These are phyloP conservation scores for Picochlorum sp. DNA, from an alignment of 139 green algal species.

Conservation along the genomic window DNA sequence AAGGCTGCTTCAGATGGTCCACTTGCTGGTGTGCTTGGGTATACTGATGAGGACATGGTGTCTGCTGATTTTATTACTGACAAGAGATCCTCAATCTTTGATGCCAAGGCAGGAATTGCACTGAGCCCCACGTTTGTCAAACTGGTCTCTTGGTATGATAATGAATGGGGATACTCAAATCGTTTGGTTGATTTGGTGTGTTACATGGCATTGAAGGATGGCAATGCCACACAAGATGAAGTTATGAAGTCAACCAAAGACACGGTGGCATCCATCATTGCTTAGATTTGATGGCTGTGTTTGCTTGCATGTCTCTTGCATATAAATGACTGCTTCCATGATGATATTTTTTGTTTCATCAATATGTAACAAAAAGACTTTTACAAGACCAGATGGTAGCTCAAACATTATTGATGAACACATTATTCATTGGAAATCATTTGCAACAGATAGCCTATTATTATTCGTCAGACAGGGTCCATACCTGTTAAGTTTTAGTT, in stretches of 20 bases:
- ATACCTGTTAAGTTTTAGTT: not conserved
- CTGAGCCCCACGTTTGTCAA: conserved; percentile 88
- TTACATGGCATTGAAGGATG: conserved; percentile 37
- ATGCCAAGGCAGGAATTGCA: conserved; percentile 83
- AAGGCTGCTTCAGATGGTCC: conserved; percentile 66
- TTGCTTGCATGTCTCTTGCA: too few species aligned
- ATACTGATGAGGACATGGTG: conserved; percentile 89
- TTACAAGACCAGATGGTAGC: too few species aligned
- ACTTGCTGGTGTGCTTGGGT: conserved; percentile 84
- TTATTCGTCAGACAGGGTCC: too few species aligned
- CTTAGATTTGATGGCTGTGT: not conserved
- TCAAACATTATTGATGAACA: too few species aligned
- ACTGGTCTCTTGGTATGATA: conserved; percentile 95
- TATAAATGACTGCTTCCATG: too few species aligned
- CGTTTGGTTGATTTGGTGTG: conserved; percentile 59
- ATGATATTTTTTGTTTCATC: too few species aligned
- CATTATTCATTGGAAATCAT: too few species aligned
- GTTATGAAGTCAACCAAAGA: not conserved
- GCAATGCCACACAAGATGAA: not conserved
- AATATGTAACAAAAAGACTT: too few species aligned
- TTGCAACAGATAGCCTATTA: too few species aligned
- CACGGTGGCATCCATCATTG: not conserved
- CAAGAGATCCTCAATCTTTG: conserved; percentile 70
- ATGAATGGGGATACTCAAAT: conserved; percentile 80
- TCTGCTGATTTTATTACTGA: conserved; percentile 84